A percentile compares a stretch with the other conserved stretches of the same genome.
Conservation (phyloP, 345 rosid species). For the Garcia nutans region DNA sequence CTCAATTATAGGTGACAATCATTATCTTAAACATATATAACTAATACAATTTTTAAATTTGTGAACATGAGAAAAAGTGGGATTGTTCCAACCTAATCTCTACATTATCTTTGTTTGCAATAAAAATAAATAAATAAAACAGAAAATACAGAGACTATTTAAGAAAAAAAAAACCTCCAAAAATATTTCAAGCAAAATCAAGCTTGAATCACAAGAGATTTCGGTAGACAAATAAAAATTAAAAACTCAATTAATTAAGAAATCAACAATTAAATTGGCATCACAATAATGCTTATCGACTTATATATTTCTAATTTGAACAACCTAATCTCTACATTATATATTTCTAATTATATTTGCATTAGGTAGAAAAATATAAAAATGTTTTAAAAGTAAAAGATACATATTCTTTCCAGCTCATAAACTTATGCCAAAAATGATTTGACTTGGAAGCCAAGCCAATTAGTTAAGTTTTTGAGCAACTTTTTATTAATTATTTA, state of each 20-base stretch:
- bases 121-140: too few species aligned
- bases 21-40: neutral
- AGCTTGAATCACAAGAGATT: too few species aligned
- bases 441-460: constrained; percentile 5
- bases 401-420: neutral
- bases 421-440: neutral
- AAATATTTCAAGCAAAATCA: too few species aligned
- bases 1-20: neutral
- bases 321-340: constrained; percentile 25
- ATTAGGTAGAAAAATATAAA: constrained; percentile 12
- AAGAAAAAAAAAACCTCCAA: too few species aligned
- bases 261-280: too few species aligned
- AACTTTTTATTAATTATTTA: neutral
- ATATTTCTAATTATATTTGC: neutral
- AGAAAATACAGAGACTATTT: too few species aligned
- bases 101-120: neutral
- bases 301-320: too few species aligned
- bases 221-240: too few species aligned
- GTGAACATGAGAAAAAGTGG: constrained; percentile 2
- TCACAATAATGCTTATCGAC: too few species aligned
- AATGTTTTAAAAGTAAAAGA: neutral
- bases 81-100: constrained; percentile 27
- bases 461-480: neutral
- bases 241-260: too few species aligned
- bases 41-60: constrained; percentile 9